phyloP scores from a whole-genome alignment of 352 stramenopile species.

The Pythium chondricola region DNA sequence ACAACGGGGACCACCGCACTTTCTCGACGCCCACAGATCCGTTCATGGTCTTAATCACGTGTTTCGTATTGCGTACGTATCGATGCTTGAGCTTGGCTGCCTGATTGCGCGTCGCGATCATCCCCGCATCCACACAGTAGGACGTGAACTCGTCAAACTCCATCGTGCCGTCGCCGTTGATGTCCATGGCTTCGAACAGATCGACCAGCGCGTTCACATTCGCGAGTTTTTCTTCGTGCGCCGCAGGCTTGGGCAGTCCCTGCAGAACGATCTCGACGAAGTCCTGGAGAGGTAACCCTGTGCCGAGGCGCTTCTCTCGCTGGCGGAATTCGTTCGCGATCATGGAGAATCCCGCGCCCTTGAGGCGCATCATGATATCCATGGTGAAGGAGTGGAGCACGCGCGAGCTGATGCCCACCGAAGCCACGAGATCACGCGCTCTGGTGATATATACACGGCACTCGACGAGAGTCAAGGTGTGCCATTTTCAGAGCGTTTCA shows the following conservation, averaged over 20 bases:
- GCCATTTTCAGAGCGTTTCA: too few relatives aligned
- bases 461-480: too few relatives aligned
- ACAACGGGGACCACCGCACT: slow-evolving; percentile 61
- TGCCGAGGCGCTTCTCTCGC: slow-evolving; percentile 48
- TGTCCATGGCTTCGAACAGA: slow-evolving; percentile 84
- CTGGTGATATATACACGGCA: too few relatives aligned
- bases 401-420: too few relatives aligned
- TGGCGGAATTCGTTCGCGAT: slow-evolving; percentile 75
- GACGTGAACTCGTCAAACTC: slow-evolving; percentile 86
- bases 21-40: slow-evolving; percentile 50
- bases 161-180: slow-evolving; percentile 80
- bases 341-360: slow-evolving; percentile 63
- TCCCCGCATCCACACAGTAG: slow-evolving; percentile 82
- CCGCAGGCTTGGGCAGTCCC: slow-evolving; percentile 38
- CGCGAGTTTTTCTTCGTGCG: slow-evolving; percentile 34
- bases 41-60: slow-evolving; percentile 52
- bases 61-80: slow-evolving; percentile 54
- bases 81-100: slow-evolving; percentile 52
- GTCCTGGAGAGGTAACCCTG: slow-evolving; percentile 55
- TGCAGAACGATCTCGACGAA: slow-evolving; percentile 79
- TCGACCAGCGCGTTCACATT: slow-evolving; percentile 62
- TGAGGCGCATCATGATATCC: slow-evolving; percentile 82
- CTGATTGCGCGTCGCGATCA: slow-evolving; percentile 58
- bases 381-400: too few relatives aligned
- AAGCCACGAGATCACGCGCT: too few relatives aligned